Conservation (phyloP, 345 rosid species). For the Turnera subulata region DNA sequence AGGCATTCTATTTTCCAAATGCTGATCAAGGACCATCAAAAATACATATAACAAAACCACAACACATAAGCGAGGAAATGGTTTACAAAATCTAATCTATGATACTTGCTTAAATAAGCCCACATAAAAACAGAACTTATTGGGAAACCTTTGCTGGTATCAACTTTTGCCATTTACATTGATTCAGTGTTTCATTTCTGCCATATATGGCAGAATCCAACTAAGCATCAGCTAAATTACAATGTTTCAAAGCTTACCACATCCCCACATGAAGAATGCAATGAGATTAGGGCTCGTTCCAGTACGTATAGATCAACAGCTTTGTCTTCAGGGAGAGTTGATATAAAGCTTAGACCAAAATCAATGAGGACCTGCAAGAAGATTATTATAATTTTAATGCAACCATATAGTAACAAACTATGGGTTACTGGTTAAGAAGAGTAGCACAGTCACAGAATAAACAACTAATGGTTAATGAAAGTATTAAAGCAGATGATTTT, state of each 20-base stretch:
- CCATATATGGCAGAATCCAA: neutral
- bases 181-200: neutral
- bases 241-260: slow-evolving; percentile 53
- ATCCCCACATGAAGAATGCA: slow-evolving; percentile 97
- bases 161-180: no score
- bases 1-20: neutral
- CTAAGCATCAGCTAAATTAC: neutral
- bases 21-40: neutral
- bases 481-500: neutral
- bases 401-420: no score
- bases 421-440: no score
- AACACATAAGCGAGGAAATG: neutral
- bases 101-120: neutral
- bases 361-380: slow-evolving; percentile 71
- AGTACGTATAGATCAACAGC: slow-evolving; percentile 95
- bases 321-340: slow-evolving; percentile 90
- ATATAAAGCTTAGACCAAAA: slow-evolving; percentile 92
- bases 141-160: no score
- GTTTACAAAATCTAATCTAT: neutral
- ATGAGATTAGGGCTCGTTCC: slow-evolving; percentile 83
- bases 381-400: slow-evolving; percentile 15
- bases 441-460: neutral
- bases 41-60: neutral
- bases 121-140: neutral
- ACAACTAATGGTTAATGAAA: neutral